A percentile compares a stretch with the other conserved stretches of the same genome.
phyloP scores from a whole-genome alignment of 2,329 filamentous ascomycete genomes.

The Colletotrichum scovillei region DNA sequence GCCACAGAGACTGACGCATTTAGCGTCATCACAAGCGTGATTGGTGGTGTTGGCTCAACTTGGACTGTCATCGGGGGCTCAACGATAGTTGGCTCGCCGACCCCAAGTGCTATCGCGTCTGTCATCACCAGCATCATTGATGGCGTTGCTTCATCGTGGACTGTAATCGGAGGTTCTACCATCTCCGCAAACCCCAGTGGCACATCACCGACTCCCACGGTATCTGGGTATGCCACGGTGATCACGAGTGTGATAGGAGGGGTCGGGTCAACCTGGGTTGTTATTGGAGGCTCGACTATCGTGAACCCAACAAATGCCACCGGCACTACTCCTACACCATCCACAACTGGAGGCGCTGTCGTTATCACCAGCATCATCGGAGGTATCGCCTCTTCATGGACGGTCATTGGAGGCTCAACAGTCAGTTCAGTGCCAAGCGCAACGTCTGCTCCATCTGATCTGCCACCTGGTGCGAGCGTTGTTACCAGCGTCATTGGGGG shows the following conservation, averaged over 20 bases:
- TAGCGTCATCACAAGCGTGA: background rate
- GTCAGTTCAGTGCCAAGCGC: background rate
- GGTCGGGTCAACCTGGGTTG: background rate
- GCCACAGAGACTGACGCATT: background rate
- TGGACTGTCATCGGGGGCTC: background rate
- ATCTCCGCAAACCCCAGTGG: background rate
- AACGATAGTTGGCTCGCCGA: background rate
- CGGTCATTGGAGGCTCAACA: background rate
- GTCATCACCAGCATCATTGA: background rate
- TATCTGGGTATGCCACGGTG: background rate
- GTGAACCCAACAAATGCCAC: background rate
- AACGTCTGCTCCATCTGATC: background rate
- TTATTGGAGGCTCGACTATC: background rate
- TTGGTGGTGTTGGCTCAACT: background rate
- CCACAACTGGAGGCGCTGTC: background rate
- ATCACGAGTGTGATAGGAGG: slow-evolving; percentile 13
- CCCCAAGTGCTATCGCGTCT: background rate
- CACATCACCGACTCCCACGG: background rate
- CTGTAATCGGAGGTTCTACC: background rate
- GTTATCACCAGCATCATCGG: slow-evolving; percentile 10
- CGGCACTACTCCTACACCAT: background rate
- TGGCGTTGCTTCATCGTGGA: background rate
- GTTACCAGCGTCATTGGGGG: slow-evolving; percentile 11
- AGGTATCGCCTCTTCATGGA: slow-evolving; percentile 1
- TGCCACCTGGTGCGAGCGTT: background rate